Percentiles rank a stretch among this genome's conserved stretches.
Conservation (phyloP, 2,329 filamentous ascomycete species). For the Hymenoscyphus albidus region DNA sequence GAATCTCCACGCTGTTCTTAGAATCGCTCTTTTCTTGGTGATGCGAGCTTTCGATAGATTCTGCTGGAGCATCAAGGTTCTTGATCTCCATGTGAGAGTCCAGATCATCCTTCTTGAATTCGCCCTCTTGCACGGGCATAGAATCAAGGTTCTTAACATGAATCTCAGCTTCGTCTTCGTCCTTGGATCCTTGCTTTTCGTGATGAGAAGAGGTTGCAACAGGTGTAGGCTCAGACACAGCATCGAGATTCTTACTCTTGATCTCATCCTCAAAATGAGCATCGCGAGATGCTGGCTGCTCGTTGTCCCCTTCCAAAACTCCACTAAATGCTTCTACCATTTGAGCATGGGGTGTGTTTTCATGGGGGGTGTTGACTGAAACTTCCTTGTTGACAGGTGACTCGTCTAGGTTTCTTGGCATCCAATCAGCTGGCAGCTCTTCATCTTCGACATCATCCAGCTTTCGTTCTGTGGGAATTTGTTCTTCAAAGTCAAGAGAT, state of each 20-base stretch:
- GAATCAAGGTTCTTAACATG: neutral
- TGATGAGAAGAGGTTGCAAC: neutral
- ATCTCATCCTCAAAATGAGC: neutral
- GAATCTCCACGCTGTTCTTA: too few species aligned
- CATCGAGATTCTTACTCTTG: neutral
- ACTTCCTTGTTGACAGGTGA: neutral
- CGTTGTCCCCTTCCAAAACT: neutral
- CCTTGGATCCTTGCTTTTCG: neutral
- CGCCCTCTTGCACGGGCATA: too few species aligned
- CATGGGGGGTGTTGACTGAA: neutral
- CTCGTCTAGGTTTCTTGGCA: neutral
- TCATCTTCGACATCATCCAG: neutral
- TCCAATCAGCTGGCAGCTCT: neutral
- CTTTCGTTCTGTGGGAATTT: neutral
- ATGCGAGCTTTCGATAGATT: too few species aligned
- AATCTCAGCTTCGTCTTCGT: neutral
- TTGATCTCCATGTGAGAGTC: too few species aligned
- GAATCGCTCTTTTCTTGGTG: too few species aligned
- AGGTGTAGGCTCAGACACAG: neutral
- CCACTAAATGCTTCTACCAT: neutral
- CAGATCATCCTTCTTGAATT: too few species aligned
- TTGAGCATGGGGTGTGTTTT: neutral
- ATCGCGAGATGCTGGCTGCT: neutral
- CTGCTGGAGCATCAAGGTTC: too few species aligned
- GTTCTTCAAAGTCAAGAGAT: neutral